A percentile compares a stretch with the other conserved stretches of the same genome.
Evolutionary conservation across 139 green algal genomes (phyloP).

Genomic region (Picochlorum sp.): DNA sequence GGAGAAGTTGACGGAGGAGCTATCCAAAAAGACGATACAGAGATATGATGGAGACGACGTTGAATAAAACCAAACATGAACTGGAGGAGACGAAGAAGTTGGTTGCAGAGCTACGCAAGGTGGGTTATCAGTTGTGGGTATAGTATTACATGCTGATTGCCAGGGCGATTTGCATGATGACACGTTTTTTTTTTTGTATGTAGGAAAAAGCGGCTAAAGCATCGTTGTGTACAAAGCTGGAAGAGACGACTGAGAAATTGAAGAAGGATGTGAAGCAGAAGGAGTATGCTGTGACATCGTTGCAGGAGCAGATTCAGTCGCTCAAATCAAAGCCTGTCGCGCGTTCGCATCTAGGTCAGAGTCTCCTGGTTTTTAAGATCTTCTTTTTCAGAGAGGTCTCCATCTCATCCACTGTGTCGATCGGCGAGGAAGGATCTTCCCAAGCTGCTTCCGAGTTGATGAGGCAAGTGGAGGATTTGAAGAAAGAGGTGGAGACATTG

Average conservation of each 20-base stretch:
- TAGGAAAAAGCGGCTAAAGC: slow-evolving; percentile 1
- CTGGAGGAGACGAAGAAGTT: slow-evolving; percentile 11
- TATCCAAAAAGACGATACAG: slow-evolving; percentile 5
- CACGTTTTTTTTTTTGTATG: not conserved
- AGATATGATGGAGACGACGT: slow-evolving; percentile 10
- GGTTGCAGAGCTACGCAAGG: slow-evolving; percentile 8
- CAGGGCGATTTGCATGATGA: no score
- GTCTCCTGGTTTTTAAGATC: no score
- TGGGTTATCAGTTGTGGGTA: not conserved
- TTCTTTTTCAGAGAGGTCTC: no score
- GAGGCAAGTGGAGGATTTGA: not conserved
- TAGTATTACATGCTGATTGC: no score
- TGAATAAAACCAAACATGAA: slow-evolving; percentile 3
- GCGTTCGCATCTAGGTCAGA: not conserved
- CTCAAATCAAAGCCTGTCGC: not conserved
- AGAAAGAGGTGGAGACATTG: not conserved
- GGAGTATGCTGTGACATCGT: not conserved
- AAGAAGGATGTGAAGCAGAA: not conserved
- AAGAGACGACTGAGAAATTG: slow-evolving; percentile 3
- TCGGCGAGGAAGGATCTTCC: no score
- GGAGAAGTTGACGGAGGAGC: slow-evolving; percentile 1
- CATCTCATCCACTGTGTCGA: no score
- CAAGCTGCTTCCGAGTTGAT: not conserved
- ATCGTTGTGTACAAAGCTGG: not conserved
- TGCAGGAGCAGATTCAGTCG: not conserved